Evolutionary conservation across 2,329 filamentous ascomycete species (phyloP).

Genomic region (Coniochaeta ligniaria): DNA sequence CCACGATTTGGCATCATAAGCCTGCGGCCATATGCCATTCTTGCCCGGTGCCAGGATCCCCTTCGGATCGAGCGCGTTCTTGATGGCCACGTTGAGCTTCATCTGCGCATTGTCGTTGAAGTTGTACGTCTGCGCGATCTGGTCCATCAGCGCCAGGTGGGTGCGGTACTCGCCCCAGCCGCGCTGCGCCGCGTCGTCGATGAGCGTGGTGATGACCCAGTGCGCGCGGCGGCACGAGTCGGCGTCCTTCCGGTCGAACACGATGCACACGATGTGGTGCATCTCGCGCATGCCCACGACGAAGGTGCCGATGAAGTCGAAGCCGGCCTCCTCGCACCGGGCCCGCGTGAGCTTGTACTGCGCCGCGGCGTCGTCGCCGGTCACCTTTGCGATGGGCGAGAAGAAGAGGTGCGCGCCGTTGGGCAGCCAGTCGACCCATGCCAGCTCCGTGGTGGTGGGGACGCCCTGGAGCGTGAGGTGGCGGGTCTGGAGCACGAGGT

Average conservation of each 20-base stretch:
- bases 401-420: slow-evolving; percentile 30
- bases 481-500: slow-evolving; percentile 7
- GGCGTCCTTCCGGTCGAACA: slow-evolving; percentile 31
- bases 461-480: slow-evolving; percentile 23
- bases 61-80: slow-evolving; percentile 31
- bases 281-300: slow-evolving; percentile 30
- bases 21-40: slow-evolving; percentile 33
- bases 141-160: slow-evolving; percentile 30
- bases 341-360: slow-evolving; percentile 23
- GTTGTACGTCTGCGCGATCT: slow-evolving; percentile 29
- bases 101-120: slow-evolving; percentile 27
- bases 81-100: slow-evolving; percentile 28
- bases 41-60: slow-evolving; percentile 38
- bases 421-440: slow-evolving; percentile 27
- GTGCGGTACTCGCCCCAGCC: slow-evolving; percentile 33
- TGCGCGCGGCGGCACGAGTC: slow-evolving; percentile 9
- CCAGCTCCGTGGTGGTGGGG: slow-evolving; percentile 30
- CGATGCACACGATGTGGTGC: slow-evolving; percentile 35
- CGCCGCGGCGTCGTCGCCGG: slow-evolving; percentile 23
- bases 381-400: slow-evolving; percentile 26
- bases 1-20: too few relatives aligned
- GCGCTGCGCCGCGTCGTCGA: slow-evolving; percentile 18
- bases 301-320: slow-evolving; percentile 24
- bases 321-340: slow-evolving; percentile 14
- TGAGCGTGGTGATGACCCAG: slow-evolving; percentile 24